Evolutionary conservation across 306 rosid species (phyloP).

Genomic region (Vigna unguiculata): DNA sequence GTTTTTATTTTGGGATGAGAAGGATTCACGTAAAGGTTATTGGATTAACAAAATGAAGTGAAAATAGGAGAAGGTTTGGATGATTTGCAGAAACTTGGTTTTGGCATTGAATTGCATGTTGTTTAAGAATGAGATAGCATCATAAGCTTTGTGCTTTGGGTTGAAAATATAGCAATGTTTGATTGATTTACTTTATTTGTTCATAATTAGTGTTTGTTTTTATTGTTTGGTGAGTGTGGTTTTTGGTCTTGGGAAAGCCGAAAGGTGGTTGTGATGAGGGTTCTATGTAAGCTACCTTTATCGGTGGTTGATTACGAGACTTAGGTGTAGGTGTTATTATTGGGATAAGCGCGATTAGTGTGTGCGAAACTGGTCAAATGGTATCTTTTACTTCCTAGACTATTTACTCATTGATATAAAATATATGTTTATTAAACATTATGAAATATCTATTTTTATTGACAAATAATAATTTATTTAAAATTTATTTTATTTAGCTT

Average conservation of each 20-base stretch:
- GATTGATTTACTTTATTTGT: not conserved
- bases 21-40: constrained; percentile 11
- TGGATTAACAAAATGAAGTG: not conserved
- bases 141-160: constrained; percentile 41
- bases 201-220: not conserved
- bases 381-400: not conserved
- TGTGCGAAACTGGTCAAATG: not conserved
- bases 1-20: constrained; percentile 30
- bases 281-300: constrained; percentile 12
- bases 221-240: not conserved
- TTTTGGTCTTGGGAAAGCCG: constrained; percentile 34
- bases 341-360: constrained; percentile 32
- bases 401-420: no score
- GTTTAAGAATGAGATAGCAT: not conserved
- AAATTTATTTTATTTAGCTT: no score
- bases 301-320: constrained; percentile 29
- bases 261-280: constrained; percentile 32
- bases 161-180: not conserved
- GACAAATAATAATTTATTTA: no score
- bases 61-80: constrained; percentile 53
- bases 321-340: constrained; percentile 26
- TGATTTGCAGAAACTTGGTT: constrained; percentile 39
- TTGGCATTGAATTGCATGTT: not conserved
- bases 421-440: no score
- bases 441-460: no score